These are phyloP conservation scores for Moricandia moricandioides DNA, from an alignment of 345 rosid genomes.

Conservation along the genomic window DNA sequence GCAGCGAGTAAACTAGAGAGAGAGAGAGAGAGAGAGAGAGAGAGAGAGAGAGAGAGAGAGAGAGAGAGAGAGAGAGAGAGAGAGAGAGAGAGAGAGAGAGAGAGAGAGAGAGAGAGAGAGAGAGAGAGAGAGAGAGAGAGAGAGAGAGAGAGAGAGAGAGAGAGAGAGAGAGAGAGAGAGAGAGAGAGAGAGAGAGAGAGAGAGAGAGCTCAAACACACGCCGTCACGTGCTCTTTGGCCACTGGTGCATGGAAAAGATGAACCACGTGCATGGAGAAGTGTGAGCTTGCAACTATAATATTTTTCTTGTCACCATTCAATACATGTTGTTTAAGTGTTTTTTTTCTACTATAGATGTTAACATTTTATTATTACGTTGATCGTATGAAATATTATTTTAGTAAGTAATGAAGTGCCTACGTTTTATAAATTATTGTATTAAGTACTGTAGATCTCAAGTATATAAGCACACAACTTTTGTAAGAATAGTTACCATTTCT, in stretches of 20 bases:
- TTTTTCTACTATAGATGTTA: not conserved
- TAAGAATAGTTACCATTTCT: not conserved
- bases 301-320: not conserved
- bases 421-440: not conserved
- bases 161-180: too few relatives aligned
- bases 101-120: too few relatives aligned
- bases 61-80: too few relatives aligned
- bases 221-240: conserved; percentile 17
- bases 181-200: not conserved
- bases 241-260: conserved; percentile 21
- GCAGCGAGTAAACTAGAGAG: too few relatives aligned
- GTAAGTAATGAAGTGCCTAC: not conserved
- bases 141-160: too few relatives aligned
- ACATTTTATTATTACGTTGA: not conserved
- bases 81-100: too few relatives aligned
- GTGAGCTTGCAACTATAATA: not conserved
- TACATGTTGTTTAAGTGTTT: not conserved
- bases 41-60: too few relatives aligned
- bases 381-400: not conserved
- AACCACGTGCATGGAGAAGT: conserved; percentile 22
- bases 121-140: too few relatives aligned
- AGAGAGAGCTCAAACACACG: not conserved
- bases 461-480: not conserved
- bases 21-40: too few relatives aligned
- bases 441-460: not conserved